Evolutionary conservation across 306 rosid genomes (phyloP).

Genomic region (Inga oerstediana): DNA sequence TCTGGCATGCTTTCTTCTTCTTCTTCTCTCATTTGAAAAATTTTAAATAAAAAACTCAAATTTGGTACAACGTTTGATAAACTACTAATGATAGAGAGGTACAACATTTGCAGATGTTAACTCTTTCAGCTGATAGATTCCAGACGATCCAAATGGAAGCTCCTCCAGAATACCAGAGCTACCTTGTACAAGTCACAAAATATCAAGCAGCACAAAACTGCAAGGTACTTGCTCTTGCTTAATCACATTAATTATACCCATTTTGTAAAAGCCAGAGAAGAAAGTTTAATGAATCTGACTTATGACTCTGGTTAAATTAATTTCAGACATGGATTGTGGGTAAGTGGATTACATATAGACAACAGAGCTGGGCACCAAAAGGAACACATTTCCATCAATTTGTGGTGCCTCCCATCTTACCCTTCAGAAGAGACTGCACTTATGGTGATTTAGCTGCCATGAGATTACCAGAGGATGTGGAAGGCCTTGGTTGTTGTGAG

Average conservation of each 20-base stretch:
- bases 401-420: constrained; percentile 88
- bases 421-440: constrained; percentile 87
- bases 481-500: constrained; percentile 92
- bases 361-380: constrained; percentile 91
- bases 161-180: constrained; percentile 72
- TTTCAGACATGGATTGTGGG: constrained; percentile 94
- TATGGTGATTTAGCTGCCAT: constrained; percentile 98
- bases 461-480: constrained; percentile 79
- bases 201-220: constrained; percentile 89
- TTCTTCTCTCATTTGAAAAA: neutral
- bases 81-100: neutral
- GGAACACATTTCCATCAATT: constrained; percentile 96
- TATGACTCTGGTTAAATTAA: neutral
- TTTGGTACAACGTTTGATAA: neutral
- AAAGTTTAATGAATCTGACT: neutral
- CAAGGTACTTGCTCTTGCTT: constrained; percentile 52
- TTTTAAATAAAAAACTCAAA: no score
- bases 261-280: neutral
- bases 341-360: constrained; percentile 90
- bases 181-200: constrained; percentile 90
- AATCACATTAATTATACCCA: neutral
- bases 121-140: constrained; percentile 84
- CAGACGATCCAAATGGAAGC: constrained; percentile 85
- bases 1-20: constrained; percentile 51
- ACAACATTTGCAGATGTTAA: constrained; percentile 71